These are phyloP conservation scores for Boletus fagicola DNA, from an alignment of 768 basidiomycete genomes.

Conservation along the genomic window DNA sequence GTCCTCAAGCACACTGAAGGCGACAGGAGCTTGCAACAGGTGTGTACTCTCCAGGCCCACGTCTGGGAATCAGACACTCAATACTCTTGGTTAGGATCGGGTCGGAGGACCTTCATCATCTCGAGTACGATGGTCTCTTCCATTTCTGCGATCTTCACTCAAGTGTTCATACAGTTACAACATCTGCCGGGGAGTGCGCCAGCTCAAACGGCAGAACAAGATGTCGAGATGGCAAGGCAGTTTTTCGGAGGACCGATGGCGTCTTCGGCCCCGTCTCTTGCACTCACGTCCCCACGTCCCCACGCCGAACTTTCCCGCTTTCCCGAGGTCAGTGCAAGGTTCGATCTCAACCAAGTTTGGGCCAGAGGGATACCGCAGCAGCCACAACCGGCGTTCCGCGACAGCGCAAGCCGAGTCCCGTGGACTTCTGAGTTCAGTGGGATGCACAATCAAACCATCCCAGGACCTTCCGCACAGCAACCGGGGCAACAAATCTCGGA, in stretches of 20 bases:
- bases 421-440: constrained; percentile 62
- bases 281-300: constrained; percentile 31
- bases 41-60: constrained; percentile 30
- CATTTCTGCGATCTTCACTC: background rate
- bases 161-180: constrained; percentile 52
- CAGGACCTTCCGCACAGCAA: constrained; percentile 35
- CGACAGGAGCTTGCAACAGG: constrained; percentile 86
- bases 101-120: constrained; percentile 71
- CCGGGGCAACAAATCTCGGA: constrained; percentile 22
- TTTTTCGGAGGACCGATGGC: constrained; percentile 61
- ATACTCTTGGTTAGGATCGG: constrained; percentile 53
- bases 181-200: constrained; percentile 64
- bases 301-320: constrained; percentile 33
- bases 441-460: constrained; percentile 24
- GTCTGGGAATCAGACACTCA: background rate
- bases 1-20: constrained; percentile 88
- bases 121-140: constrained; percentile 42
- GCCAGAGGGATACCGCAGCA: constrained; percentile 47
- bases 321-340: constrained; percentile 24
- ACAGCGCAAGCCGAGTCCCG: constrained; percentile 30
- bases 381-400: constrained; percentile 39
- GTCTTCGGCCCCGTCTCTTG: constrained; percentile 35
- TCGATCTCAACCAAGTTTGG: constrained; percentile 54
- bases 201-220: constrained; percentile 54
- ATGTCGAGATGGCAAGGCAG: constrained; percentile 71